phyloP scores from a whole-genome alignment of 2,329 filamentous ascomycete genomes.

The Metarhizium guizhouense region DNA sequence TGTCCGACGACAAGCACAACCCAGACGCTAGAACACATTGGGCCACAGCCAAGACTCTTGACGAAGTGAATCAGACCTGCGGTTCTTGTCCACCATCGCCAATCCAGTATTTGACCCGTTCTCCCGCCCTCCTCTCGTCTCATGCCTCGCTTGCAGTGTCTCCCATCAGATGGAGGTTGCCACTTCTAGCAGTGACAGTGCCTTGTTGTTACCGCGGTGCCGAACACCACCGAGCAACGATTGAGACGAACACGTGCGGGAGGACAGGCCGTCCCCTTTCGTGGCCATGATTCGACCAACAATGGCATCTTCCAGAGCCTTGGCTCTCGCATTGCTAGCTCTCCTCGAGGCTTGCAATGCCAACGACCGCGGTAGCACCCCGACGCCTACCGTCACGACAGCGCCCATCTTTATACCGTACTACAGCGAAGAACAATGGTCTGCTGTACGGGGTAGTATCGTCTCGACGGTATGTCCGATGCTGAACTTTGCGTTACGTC shows the following conservation, averaged over 20 bases:
- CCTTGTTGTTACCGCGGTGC: background rate
- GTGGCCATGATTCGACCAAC: background rate
- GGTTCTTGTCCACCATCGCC: constrained; percentile 3
- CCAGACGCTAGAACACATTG: constrained; percentile 2
- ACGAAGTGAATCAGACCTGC: background rate
- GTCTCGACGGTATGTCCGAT: constrained; percentile 29
- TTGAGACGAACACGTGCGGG: background rate
- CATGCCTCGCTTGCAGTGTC: background rate
- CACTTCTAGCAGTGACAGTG: background rate
- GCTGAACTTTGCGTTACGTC: background rate
- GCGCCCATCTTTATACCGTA: constrained; percentile 37
- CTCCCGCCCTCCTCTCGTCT: background rate
- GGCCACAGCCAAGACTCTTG: constrained; percentile 3
- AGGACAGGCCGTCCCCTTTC: background rate
- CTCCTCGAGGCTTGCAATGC: constrained; percentile 1
- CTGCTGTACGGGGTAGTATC: constrained; percentile 35
- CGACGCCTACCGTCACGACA: constrained; percentile 24
- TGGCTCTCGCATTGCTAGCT: constrained; percentile 13
- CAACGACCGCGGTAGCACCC: constrained; percentile 6
- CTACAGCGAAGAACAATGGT: constrained; percentile 33
- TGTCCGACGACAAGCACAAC: background rate
- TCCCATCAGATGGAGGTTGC: background rate
- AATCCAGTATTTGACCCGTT: background rate
- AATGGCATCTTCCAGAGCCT: background rate
- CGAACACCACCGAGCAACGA: background rate